phyloP scores from a whole-genome alignment of 352 stramenopile species.

The Pythium sukuiense region DNA sequence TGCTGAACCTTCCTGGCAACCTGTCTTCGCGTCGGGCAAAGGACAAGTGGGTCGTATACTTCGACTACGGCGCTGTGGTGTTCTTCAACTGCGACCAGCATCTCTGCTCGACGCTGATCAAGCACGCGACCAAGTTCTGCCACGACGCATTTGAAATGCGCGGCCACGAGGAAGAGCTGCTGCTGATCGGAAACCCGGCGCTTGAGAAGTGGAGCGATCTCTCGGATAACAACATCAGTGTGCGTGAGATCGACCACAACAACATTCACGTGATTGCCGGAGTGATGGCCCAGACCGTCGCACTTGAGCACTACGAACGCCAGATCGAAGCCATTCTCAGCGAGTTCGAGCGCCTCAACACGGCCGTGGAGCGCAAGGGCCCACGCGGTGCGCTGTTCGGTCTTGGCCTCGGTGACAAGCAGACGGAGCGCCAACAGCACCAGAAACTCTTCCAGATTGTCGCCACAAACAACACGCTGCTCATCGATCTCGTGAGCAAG shows the following conservation, averaged over 20 bases:
- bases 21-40: slow-evolving; percentile 74
- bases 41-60: slow-evolving; percentile 92
- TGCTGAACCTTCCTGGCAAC: slow-evolving; percentile 50
- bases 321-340: slow-evolving; percentile 94
- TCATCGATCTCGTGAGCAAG: slow-evolving; percentile 96
- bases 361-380: slow-evolving; percentile 74
- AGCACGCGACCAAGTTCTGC: slow-evolving; percentile 76
- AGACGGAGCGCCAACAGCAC: slow-evolving; percentile 73
- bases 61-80: slow-evolving; percentile 91
- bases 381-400: slow-evolving; percentile 71
- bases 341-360: slow-evolving; percentile 95
- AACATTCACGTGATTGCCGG: slow-evolving; percentile 93
- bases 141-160: slow-evolving; percentile 78
- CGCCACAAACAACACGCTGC: slow-evolving; percentile 95
- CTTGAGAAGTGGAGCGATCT: slow-evolving; percentile 78
- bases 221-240: slow-evolving; percentile 82
- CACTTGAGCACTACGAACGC: slow-evolving; percentile 95
- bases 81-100: slow-evolving; percentile 91
- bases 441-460: slow-evolving; percentile 90
- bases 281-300: slow-evolving; percentile 95
- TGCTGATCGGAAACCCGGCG: slow-evolving; percentile 65
- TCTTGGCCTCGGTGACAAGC: slow-evolving; percentile 39
- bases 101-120: slow-evolving; percentile 69
- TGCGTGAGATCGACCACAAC: slow-evolving; percentile 81
- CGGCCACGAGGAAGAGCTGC: slow-evolving; percentile 76